phyloP scores from a whole-genome alignment of 495 filamentous ascomycete species.

The Aspergillus coremiiformis region DNA sequence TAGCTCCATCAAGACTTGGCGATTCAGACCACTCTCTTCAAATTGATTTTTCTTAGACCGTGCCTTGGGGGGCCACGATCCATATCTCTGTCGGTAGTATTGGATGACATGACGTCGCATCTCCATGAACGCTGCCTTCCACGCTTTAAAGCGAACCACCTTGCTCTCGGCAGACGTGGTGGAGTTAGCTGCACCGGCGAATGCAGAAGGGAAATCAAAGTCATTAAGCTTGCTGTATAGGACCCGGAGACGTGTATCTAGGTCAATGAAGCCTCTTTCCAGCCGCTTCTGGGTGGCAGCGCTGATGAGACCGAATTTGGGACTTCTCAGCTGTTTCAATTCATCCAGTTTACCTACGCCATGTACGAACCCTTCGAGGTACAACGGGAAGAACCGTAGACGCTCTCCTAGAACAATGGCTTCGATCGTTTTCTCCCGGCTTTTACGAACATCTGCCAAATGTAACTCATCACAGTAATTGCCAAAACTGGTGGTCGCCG shows the following conservation, averaged over 20 bases:
- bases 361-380: slow-evolving; percentile 86
- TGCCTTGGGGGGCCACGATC: slow-evolving; percentile 90
- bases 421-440: slow-evolving; percentile 86
- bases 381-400: slow-evolving; percentile 73
- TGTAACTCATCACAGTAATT: slow-evolving; percentile 67
- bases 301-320: slow-evolving; percentile 62
- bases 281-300: slow-evolving; percentile 66
- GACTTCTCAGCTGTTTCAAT: slow-evolving; percentile 57
- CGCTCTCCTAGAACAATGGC: slow-evolving; percentile 79
- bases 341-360: slow-evolving; percentile 83
- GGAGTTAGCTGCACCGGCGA: slow-evolving; percentile 79
- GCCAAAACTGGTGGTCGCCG: slow-evolving; percentile 66
- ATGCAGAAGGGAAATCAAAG: slow-evolving; percentile 88
- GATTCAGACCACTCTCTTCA: slow-evolving; percentile 76
- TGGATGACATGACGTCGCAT: slow-evolving; percentile 68
- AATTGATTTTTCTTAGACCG: slow-evolving; percentile 88
- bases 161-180: slow-evolving; percentile 65
- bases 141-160: slow-evolving; percentile 71
- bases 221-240: slow-evolving; percentile 62
- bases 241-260: slow-evolving; percentile 58
- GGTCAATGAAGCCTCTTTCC: slow-evolving; percentile 72
- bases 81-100: slow-evolving; percentile 77
- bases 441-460: slow-evolving; percentile 72
- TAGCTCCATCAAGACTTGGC: slow-evolving; percentile 69
- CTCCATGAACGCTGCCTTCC: slow-evolving; percentile 64